Evolutionary conservation across 2,329 filamentous ascomycete species (phyloP).

Genomic region (Samsoniella hepiali): DNA sequence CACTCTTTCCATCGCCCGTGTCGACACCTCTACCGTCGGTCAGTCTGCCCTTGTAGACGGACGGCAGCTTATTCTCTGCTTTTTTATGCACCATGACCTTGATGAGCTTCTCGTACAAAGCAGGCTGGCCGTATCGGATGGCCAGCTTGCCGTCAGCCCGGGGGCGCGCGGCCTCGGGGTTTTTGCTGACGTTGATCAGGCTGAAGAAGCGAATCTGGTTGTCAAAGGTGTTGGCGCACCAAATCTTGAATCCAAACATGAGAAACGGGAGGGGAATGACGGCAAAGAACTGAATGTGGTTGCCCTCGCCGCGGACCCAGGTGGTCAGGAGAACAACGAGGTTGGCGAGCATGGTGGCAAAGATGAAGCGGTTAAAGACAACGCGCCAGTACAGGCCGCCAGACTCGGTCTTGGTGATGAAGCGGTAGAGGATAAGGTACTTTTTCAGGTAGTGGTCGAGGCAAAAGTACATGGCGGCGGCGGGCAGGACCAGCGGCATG

Average conservation of each 20-base stretch:
- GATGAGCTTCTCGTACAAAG: slow-evolving; percentile 81
- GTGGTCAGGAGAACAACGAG: slow-evolving; percentile 73
- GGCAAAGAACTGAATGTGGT: slow-evolving; percentile 59
- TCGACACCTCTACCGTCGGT: slow-evolving; percentile 61
- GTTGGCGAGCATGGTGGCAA: slow-evolving; percentile 75
- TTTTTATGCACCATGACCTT: slow-evolving; percentile 95
- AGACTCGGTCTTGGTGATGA: slow-evolving; percentile 94
- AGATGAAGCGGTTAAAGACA: slow-evolving; percentile 88
- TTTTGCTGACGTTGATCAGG: slow-evolving; percentile 53
- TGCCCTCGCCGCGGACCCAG: slow-evolving; percentile 63
- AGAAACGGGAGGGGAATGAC: slow-evolving; percentile 74
- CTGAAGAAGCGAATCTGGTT: slow-evolving; percentile 77
- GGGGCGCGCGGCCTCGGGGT: slow-evolving; percentile 43
- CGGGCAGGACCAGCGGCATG: slow-evolving; percentile 82
- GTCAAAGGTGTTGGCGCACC: slow-evolving; percentile 75
- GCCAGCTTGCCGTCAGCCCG: slow-evolving; percentile 61
- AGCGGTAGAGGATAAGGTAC: slow-evolving; percentile 90
- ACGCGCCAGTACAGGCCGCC: slow-evolving; percentile 91
- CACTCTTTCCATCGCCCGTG: slow-evolving; percentile 53
- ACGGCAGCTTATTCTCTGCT: slow-evolving; percentile 80
- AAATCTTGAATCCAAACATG: slow-evolving; percentile 80
- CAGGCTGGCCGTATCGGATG: slow-evolving; percentile 84
- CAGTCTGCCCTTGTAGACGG: slow-evolving; percentile 79
- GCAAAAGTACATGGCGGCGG: slow-evolving; percentile 84
- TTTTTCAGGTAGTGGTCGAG: slow-evolving; percentile 91